A percentile compares a stretch with the other conserved stretches of the same genome.
These are phyloP conservation scores for Cordyceps pruinosa DNA, from an alignment of 2,329 filamentous ascomycete genomes.

Conservation along the genomic window DNA sequence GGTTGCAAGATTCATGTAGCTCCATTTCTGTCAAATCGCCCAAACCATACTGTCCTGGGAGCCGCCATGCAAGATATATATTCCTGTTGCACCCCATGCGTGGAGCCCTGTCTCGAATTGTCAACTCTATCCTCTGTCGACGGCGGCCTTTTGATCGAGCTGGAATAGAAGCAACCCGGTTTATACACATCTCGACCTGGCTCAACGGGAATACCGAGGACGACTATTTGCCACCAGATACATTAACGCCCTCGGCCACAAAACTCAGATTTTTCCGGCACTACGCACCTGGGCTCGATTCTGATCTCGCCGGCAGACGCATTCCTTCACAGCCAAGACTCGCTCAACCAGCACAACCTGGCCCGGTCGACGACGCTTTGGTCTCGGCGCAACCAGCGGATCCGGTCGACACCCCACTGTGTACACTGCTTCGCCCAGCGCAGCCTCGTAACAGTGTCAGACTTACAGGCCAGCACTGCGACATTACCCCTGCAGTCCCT, in stretches of 20 bases:
- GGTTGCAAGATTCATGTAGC: slow-evolving; percentile 11
- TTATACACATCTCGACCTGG: background rate
- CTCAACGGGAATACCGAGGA: background rate
- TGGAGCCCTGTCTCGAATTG: slow-evolving; percentile 8
- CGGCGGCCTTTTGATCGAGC: background rate
- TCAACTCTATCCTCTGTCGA: background rate
- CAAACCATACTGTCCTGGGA: slow-evolving; percentile 1
- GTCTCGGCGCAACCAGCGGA: slow-evolving; percentile 1
- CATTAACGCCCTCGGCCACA: background rate
- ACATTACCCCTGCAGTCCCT: slow-evolving; percentile 8
- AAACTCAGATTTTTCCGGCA: background rate
- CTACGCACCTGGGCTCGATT: background rate
- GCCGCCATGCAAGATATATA: slow-evolving; percentile 11
- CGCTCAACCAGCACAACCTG: background rate
- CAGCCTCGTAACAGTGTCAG: background rate
- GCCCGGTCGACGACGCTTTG: background rate
- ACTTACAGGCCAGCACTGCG: slow-evolving; percentile 1
- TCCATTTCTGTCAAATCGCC: slow-evolving; percentile 11
- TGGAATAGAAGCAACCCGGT: background rate
- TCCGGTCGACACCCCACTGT: slow-evolving; percentile 4
- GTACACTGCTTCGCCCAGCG: slow-evolving; percentile 5
- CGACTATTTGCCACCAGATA: background rate
- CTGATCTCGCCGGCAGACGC: background rate
- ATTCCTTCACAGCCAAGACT: background rate
- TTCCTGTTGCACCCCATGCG: slow-evolving; percentile 8